These are phyloP conservation scores for Halophytophthora polymorphica DNA, from an alignment of 352 stramenopile species.

Conservation along the genomic window DNA sequence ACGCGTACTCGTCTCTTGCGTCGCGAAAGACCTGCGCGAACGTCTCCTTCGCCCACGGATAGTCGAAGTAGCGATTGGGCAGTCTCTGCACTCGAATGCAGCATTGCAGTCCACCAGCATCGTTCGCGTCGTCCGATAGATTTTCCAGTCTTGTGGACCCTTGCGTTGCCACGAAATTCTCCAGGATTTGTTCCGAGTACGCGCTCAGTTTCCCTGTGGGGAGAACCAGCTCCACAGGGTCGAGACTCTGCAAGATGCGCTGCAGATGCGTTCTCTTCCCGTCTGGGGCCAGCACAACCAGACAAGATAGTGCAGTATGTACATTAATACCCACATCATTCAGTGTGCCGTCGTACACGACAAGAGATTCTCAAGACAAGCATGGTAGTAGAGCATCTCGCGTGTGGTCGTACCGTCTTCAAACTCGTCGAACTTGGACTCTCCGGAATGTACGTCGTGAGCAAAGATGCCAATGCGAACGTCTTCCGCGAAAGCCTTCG, in stretches of 20 bases:
- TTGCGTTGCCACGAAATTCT: slow-evolving; percentile 19
- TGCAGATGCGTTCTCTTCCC: slow-evolving; percentile 23
- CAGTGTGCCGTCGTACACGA: too few species aligned
- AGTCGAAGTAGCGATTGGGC: slow-evolving; percentile 22
- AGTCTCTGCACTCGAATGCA: slow-evolving; percentile 29
- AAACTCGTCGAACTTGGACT: slow-evolving; percentile 42
- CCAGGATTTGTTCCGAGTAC: slow-evolving; percentile 38
- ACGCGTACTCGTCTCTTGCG: slow-evolving; percentile 7
- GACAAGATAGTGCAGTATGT: background rate
- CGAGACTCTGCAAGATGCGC: slow-evolving; percentile 20
- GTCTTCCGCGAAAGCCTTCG: slow-evolving; percentile 19
- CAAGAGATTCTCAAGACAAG: background rate
- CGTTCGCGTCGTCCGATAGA: background rate
- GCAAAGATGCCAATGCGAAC: slow-evolving; percentile 32
- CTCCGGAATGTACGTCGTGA: slow-evolving; percentile 44
- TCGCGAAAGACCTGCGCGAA: slow-evolving; percentile 11
- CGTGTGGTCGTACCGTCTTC: slow-evolving; percentile 30
- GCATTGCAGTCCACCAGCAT: background rate
- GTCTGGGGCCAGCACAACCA: slow-evolving; percentile 16
- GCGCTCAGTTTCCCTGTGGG: slow-evolving; percentile 31
- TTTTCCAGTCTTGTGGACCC: background rate
- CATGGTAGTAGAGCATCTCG: background rate
- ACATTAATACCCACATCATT: too few species aligned
- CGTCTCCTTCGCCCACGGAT: slow-evolving; percentile 6
- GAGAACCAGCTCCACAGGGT: slow-evolving; percentile 45